Evolutionary conservation across 805 yeast species (phyloP), one percentile per base, ranked within the genome.

Genomic region (Lipomyces mesembrius): DNA sequence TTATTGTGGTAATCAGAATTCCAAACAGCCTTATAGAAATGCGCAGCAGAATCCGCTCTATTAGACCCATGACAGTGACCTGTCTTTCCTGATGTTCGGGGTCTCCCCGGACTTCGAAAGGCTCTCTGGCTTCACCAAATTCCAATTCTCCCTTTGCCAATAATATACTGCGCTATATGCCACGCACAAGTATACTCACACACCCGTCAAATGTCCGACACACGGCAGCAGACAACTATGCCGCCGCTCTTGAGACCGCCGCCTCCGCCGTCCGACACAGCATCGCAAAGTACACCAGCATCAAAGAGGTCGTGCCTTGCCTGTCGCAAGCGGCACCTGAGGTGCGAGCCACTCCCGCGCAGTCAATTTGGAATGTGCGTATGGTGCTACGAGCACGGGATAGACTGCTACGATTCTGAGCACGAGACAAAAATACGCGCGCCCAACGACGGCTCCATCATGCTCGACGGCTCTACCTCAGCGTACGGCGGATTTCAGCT

Each of bases 401-500:
- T 63, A 34, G 66, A 63, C 57, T 63, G 66, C 59, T 63, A 58
- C 59, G 61, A 63, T 34, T 63, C 62, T n/a, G 66, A 63, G 53
- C 14, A 11, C 8, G 66, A 63, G 52, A 43, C 25, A 11, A 63
- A 63, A 4, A 53, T 37, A 11, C 46, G 51, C 3, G 27, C 59
- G 29, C 52, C 55, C n/a, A 54, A 60, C 52, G 59, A 64, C 22
- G 67, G 64, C 20, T 49, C 56, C 14, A 34, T 64, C 55, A 59
- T 64, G 39, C 60, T 64, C n/a, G 67, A 64, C 32, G 64, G 67
- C 39, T 49, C 57, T 9, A 64, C 64, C n/a, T 64, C 67, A 7
- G 67, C 67, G 12, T 56, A 64, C 25, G 67, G 63, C 46, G 67
- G 67, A 27, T 64, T 64, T 39, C 67, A 60, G 32, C 58, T 64